Evolutionary conservation across 2,329 filamentous ascomycete genomes (phyloP).

Genomic region (Colletotrichum kahawae): DNA sequence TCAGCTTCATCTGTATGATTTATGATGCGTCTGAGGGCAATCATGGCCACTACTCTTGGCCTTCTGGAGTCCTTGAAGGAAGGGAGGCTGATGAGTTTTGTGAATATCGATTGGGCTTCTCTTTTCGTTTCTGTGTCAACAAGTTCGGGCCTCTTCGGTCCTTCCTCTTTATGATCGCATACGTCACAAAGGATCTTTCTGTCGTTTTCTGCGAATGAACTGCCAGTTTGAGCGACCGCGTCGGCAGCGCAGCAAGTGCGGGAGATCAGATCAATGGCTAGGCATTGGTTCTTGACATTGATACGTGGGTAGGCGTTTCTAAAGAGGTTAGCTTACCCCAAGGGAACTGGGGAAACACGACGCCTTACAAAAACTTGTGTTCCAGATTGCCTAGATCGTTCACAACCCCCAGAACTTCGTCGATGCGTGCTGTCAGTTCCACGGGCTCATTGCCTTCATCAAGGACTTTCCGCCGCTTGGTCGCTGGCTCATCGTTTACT

Average conservation of each 20-base stretch:
- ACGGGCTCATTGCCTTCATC: conserved; percentile 25
- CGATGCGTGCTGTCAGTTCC: conserved; percentile 25
- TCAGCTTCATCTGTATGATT: conserved; percentile 66
- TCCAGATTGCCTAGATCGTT: conserved; percentile 33
- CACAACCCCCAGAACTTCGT: conserved; percentile 32
- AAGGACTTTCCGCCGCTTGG: conserved; percentile 37
- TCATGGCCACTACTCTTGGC: conserved; percentile 73
- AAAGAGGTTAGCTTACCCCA: neutral
- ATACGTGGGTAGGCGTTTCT: conserved; percentile 50
- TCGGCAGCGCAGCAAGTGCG: conserved; percentile 61
- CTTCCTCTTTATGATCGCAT: neutral
- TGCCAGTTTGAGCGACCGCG: conserved; percentile 31
- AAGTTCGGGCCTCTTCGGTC: neutral
- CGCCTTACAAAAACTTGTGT: conserved; percentile 52
- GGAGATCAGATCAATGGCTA: conserved; percentile 59
- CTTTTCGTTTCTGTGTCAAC: conserved; percentile 30
- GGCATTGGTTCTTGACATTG: conserved; percentile 54
- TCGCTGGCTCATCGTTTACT: conserved; percentile 23
- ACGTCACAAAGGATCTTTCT: neutral
- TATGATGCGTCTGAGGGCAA: conserved; percentile 71
- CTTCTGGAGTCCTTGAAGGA: conserved; percentile 60
- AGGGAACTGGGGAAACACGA: neutral
- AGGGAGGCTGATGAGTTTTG: conserved; percentile 47
- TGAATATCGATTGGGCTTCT: conserved; percentile 49
- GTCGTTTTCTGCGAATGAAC: neutral